These are phyloP conservation scores for Acarospora socialis DNA, from an alignment of 2,329 filamentous ascomycete genomes.

Conservation along the genomic window DNA sequence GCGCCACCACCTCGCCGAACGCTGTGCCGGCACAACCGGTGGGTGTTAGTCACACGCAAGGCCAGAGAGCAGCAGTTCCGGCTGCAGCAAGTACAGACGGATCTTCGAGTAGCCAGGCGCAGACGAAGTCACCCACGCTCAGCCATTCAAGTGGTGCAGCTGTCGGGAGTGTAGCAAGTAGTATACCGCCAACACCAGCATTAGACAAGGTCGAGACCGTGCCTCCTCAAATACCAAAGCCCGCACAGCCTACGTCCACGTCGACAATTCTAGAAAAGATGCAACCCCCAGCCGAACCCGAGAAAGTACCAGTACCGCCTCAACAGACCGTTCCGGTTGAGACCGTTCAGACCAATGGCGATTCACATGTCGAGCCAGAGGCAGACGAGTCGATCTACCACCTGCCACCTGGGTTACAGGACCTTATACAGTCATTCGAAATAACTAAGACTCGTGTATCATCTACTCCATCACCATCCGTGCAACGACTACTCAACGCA, in stretches of 20 bases:
- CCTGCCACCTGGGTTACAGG: conserved; percentile 73
- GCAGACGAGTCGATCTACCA: conserved; percentile 80
- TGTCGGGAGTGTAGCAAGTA: conserved; percentile 25
- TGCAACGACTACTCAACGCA: conserved; percentile 59
- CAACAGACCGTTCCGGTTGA: conserved; percentile 23
- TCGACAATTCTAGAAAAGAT: conserved; percentile 1
- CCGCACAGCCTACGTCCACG: conserved; percentile 10
- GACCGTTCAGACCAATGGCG: conserved; percentile 33
- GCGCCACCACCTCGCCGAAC: conserved; percentile 44
- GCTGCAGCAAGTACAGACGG: conserved; percentile 25
- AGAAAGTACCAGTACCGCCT: conserved; percentile 18
- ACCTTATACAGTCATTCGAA: conserved; percentile 84
- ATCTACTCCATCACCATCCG: conserved; percentile 47
- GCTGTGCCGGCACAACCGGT: conserved; percentile 32
- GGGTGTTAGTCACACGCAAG: conserved; percentile 18
- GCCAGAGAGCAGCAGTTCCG: conserved; percentile 24
- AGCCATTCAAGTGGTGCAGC: conserved; percentile 30
- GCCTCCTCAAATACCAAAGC: conserved; percentile 27
- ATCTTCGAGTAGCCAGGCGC: conserved; percentile 21
- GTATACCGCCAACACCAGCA: conserved; percentile 32
- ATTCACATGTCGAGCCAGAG: conserved; percentile 34
- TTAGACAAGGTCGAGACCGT: conserved; percentile 31
- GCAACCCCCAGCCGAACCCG: conserved; percentile 1
- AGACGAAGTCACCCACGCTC: conserved; percentile 39
- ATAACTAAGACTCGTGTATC: conserved; percentile 57